Base-by-base conservation (phyloP, 257 asterid species). In the Knoxia roxburghii region DNA sequence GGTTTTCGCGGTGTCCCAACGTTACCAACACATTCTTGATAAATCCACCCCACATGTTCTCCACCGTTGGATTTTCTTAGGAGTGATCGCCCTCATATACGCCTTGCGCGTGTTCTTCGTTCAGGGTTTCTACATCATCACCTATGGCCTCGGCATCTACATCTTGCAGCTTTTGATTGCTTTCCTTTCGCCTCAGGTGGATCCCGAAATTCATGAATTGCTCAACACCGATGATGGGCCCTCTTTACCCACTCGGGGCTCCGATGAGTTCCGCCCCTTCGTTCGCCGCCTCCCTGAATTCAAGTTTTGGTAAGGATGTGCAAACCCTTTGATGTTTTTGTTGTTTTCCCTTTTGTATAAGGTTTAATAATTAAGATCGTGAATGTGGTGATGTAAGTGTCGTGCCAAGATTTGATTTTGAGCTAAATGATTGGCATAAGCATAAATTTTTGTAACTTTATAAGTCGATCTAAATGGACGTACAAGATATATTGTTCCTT, bases 251-350 rank as follows among this genome's bases (percentile, higher is more conserved):
- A 85, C 93, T 56, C 95, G 89, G 45, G 95, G 96, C 74, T 85
- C 96, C 74, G 99, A 94, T 50, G 99, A 94, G 93, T 94, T 94
- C 70, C 96, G 99, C 71, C 99, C 99, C 62, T 90, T 94, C 76
- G 96, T 94, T 64, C 96, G 99, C 70, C 96, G 98, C 72, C 88
- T 94, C 30, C 97, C 98, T 26, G 99, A 90, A 78, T 94, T 94
- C 74, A 94, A 94, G 84, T 94, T 94, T 86, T 94, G 99, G 98
- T 91, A 57, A 17, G 6, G n/a, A 23, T 33, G 46, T 11, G 1
- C 18, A 17, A 3, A 27, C 21, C 7, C 6, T 27, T 24, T 2
- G 4, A 58, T 18, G 29, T 52, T 30, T 23, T 35, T 18, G 15
- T 39, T 9, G 48, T 50, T 61, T 4, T 10, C 7, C 7, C 14